Evolutionary conservation across 1,284 basidiomycete genomes (phyloP).

Genomic region (Apiotrichum laibachii): DNA sequence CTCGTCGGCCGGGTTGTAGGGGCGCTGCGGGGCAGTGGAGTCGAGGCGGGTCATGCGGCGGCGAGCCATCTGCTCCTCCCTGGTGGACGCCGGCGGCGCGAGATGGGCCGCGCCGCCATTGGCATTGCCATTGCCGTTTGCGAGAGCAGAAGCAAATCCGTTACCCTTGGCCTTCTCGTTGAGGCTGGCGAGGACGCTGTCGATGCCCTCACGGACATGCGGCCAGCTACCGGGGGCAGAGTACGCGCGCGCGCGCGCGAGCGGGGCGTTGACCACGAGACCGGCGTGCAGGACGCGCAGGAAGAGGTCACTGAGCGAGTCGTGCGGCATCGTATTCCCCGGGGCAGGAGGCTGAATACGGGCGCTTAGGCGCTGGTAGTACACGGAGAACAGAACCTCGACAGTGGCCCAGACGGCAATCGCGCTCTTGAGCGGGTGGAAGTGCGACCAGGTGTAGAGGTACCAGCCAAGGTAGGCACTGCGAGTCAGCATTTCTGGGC

Average conservation of each 20-base stretch:
- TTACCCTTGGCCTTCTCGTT: neutral
- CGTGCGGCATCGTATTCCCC: slow-evolving; percentile 46
- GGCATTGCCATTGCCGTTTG: neutral
- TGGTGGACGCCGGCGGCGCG: neutral
- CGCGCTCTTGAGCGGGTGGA: slow-evolving; percentile 12
- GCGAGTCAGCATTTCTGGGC: slow-evolving; percentile 1
- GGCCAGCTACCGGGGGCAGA: slow-evolving; percentile 7
- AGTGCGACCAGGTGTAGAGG: slow-evolving; percentile 51
- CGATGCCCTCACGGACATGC: slow-evolving; percentile 5
- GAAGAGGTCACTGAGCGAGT: slow-evolving; percentile 61
- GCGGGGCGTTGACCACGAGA: slow-evolving; percentile 1
- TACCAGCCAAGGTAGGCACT: slow-evolving; percentile 55
- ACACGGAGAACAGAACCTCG: slow-evolving; percentile 65
- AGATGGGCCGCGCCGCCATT: neutral
- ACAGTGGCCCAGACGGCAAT: slow-evolving; percentile 38
- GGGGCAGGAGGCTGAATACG: slow-evolving; percentile 59
- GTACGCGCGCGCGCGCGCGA: slow-evolving; percentile 6
- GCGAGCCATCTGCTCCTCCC: neutral
- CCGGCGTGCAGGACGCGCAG: slow-evolving; percentile 63
- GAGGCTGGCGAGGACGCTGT: slow-evolving; percentile 6
- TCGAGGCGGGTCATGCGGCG: slow-evolving; percentile 1
- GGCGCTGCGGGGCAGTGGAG: neutral
- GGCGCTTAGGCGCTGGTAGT: slow-evolving; percentile 61
- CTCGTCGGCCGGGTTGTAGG: slow-evolving; percentile 9
- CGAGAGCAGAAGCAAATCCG: neutral